These are phyloP conservation scores for Lycium barbarum DNA, from an alignment of 257 asterid species.

Conservation along the genomic window DNA sequence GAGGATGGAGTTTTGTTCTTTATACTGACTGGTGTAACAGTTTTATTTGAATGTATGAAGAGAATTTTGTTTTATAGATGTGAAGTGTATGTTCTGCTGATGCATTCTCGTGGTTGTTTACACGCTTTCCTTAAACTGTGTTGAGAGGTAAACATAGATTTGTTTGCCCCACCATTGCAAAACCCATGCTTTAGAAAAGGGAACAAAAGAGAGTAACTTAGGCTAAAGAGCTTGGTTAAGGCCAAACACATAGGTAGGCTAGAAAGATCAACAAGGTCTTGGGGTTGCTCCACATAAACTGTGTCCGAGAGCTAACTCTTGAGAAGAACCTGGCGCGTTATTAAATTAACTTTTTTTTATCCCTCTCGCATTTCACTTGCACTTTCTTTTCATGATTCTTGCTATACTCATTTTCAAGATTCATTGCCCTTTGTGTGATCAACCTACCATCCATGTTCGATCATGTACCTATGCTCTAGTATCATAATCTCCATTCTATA, in stretches of 20 bases:
- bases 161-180: not conserved
- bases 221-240: not conserved
- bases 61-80: not conserved
- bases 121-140: too few species aligned
- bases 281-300: not conserved
- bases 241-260: not conserved
- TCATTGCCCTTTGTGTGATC: too few species aligned
- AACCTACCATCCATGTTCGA: too few species aligned
- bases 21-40: not conserved
- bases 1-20: not conserved
- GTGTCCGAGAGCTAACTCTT: constrained; percentile 2
- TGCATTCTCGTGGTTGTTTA: not conserved
- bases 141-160: not conserved
- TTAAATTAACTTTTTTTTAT: too few species aligned
- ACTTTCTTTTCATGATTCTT: too few species aligned
- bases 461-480: too few species aligned
- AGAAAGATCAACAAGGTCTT: not conserved
- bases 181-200: not conserved
- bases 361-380: too few species aligned
- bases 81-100: not conserved
- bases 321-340: too few species aligned
- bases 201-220: not conserved
- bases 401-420: too few species aligned
- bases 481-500: too few species aligned
- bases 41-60: not conserved